These are phyloP conservation scores for Saccharomycopsis olivae DNA, from an alignment of 805 yeast genomes.

Conservation along the genomic window DNA sequence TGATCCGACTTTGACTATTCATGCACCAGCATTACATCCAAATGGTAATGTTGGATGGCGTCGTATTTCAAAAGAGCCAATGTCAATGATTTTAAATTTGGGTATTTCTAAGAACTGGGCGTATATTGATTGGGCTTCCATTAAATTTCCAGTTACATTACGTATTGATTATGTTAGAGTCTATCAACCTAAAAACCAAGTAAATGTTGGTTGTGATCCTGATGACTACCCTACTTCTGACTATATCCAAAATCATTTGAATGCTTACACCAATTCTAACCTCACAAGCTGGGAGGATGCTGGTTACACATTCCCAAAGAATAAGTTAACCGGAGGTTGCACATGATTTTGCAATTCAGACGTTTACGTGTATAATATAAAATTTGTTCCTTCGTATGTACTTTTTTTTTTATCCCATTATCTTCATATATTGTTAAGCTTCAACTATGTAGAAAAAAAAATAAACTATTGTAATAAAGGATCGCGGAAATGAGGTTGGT, in stretches of 20 bases:
- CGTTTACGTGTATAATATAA: too few relatives aligned
- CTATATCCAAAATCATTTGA: slow-evolving; percentile 61
- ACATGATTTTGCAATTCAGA: too few relatives aligned
- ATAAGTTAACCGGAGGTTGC: slow-evolving; percentile 45
- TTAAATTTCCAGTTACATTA: slow-evolving; percentile 70
- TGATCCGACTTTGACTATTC: slow-evolving; percentile 62
- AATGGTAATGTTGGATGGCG: slow-evolving; percentile 88
- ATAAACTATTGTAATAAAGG: slow-evolving; percentile 42
- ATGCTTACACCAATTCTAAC: slow-evolving; percentile 62
- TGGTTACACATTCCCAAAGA: slow-evolving; percentile 63
- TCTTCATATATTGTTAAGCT: too few relatives aligned
- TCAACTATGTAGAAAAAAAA: not conserved
- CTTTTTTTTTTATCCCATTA: too few relatives aligned
- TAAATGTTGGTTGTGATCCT: slow-evolving; percentile 77
- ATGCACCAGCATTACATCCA: slow-evolving; percentile 71
- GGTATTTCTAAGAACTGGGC: slow-evolving; percentile 93
- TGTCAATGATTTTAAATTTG: slow-evolving; percentile 78
- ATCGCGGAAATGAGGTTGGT: slow-evolving; percentile 85
- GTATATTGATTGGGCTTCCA: slow-evolving; percentile 79
- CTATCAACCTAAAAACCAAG: slow-evolving; percentile 69
- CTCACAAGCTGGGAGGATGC: slow-evolving; percentile 65
- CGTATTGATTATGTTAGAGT: slow-evolving; percentile 77
- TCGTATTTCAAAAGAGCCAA: slow-evolving; percentile 78
- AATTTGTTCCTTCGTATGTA: too few relatives aligned
- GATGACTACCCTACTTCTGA: slow-evolving; percentile 72